A percentile compares a stretch with the other conserved stretches of the same genome.
phyloP scores from a whole-genome alignment of 2,329 filamentous ascomycete genomes.

The Magnaporthales sp. region DNA sequence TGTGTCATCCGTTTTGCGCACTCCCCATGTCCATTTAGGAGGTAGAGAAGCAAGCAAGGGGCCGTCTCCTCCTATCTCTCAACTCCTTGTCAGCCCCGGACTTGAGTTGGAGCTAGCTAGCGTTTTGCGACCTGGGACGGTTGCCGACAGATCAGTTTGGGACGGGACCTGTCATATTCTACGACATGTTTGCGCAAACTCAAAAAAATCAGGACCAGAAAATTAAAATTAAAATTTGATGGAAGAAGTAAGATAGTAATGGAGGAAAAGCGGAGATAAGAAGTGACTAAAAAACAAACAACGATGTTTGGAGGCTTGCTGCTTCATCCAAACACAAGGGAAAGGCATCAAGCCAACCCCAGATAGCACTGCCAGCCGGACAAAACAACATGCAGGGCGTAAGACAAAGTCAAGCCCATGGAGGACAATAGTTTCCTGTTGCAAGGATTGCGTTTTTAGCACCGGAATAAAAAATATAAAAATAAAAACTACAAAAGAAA shows the following conservation, averaged over 20 bases:
- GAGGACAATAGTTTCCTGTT: not conserved
- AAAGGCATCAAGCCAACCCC: not conserved
- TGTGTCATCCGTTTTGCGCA: not conserved
- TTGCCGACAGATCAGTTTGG: not conserved
- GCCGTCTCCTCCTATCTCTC: not conserved
- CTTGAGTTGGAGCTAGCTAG: not conserved
- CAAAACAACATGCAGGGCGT: not conserved
- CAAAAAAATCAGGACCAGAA: not conserved
- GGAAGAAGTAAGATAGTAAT: not conserved
- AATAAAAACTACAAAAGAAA: not conserved
- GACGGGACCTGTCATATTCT: constrained; percentile 1
- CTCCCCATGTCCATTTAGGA: not conserved
- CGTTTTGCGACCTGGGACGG: not conserved
- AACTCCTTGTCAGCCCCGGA: not conserved
- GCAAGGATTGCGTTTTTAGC: not conserved
- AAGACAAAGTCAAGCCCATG: not conserved
- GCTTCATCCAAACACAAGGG: not conserved
- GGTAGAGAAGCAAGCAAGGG: not conserved
- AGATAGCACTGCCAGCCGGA: not conserved
- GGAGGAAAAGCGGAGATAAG: not conserved
- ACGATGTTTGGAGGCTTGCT: not conserved
- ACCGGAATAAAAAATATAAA: not conserved
- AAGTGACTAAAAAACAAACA: not conserved
- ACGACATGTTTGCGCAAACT: not conserved
- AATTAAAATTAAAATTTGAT: not conserved